A percentile compares a stretch with the other conserved stretches of the same genome.
Evolutionary conservation across 2,329 filamentous ascomycete species (phyloP).

Genomic region (Colletotrichum magnum): DNA sequence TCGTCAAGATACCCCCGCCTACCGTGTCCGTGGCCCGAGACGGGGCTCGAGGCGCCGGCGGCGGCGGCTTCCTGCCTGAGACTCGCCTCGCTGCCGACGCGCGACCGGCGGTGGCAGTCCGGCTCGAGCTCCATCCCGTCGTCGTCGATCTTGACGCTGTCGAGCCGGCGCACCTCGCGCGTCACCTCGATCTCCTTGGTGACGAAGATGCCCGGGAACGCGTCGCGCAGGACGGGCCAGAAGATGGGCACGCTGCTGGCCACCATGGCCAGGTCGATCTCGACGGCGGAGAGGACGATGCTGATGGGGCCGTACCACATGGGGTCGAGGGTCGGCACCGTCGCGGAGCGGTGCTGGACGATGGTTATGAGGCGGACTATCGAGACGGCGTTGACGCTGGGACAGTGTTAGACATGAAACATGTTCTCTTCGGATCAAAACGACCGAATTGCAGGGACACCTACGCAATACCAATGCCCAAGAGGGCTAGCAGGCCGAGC

Average conservation of each 20-base stretch:
- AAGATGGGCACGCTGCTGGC: constrained; percentile 81
- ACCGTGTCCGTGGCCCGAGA: too few species aligned
- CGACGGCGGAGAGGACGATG: constrained; percentile 43
- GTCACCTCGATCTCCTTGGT: constrained; percentile 38
- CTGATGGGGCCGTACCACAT: constrained; percentile 49
- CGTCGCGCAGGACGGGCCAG: constrained; percentile 73
- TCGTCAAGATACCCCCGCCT: constrained; percentile 19
- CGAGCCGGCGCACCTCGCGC: constrained; percentile 24
- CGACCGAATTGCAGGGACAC: constrained; percentile 20
- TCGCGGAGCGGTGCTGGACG: constrained; percentile 48
- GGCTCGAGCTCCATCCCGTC: constrained; percentile 29
- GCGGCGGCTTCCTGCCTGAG: constrained; percentile 28
- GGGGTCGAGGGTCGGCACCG: constrained; percentile 50
- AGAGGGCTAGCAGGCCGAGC: constrained; percentile 46
- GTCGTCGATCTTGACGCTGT: constrained; percentile 32
- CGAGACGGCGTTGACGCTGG: constrained; percentile 45
- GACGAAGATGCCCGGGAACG: constrained; percentile 37
- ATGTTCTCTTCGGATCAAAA: too few species aligned
- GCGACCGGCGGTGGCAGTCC: constrained; percentile 23
- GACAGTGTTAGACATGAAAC: not conserved
- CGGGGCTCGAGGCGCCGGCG: not conserved
- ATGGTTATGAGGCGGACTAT: constrained; percentile 50
- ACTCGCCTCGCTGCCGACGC: constrained; percentile 38
- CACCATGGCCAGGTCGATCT: constrained; percentile 46
- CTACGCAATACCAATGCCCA: constrained; percentile 50